A percentile compares a stretch with the other conserved stretches of the same genome.
phyloP scores from a whole-genome alignment of 202 grass and related monocot genomes.

The Elaeis oleifera region DNA sequence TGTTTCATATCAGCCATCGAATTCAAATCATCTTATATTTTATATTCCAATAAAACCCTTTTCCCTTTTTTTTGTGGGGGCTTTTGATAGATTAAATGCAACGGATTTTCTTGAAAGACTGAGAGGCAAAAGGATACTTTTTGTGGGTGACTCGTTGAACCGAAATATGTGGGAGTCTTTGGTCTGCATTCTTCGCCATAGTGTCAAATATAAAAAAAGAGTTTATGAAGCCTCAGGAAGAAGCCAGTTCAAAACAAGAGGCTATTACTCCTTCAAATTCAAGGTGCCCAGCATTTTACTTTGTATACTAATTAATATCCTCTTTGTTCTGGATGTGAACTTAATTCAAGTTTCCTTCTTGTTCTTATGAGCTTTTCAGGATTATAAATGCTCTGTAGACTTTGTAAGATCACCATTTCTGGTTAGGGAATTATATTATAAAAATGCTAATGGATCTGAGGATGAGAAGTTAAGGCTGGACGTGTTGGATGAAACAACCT shows the following conservation, averaged over 20 bases:
- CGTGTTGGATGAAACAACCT: constrained; percentile 51
- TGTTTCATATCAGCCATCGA: too few species aligned
- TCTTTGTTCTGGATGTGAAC: background rate
- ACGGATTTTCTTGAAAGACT: constrained; percentile 62
- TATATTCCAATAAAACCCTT: too few species aligned
- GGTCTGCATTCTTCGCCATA: constrained; percentile 70
- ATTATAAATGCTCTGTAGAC: constrained; percentile 77
- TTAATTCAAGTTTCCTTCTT: background rate
- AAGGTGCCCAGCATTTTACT: constrained; percentile 28
- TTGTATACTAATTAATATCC: background rate
- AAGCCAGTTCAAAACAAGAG: constrained; percentile 70
- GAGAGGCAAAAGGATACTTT: constrained; percentile 81
- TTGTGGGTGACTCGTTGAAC: constrained; percentile 84
- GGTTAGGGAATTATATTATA: constrained; percentile 36
- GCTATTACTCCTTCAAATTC: constrained; percentile 87
- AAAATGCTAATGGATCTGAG: constrained; percentile 20
- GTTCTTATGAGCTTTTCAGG: constrained; percentile 28
- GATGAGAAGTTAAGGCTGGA: constrained; percentile 68
- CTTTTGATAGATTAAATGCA: constrained; percentile 48
- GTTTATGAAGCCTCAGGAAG: constrained; percentile 62
- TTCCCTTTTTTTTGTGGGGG: background rate
- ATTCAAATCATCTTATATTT: too few species aligned
- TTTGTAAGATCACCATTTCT: constrained; percentile 78
- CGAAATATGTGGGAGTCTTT: constrained; percentile 99
- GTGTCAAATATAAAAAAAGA: constrained; percentile 49